These are phyloP conservation scores for Rutstroemia sp. DNA, from an alignment of 2,329 filamentous ascomycete species.

Conservation along the genomic window DNA sequence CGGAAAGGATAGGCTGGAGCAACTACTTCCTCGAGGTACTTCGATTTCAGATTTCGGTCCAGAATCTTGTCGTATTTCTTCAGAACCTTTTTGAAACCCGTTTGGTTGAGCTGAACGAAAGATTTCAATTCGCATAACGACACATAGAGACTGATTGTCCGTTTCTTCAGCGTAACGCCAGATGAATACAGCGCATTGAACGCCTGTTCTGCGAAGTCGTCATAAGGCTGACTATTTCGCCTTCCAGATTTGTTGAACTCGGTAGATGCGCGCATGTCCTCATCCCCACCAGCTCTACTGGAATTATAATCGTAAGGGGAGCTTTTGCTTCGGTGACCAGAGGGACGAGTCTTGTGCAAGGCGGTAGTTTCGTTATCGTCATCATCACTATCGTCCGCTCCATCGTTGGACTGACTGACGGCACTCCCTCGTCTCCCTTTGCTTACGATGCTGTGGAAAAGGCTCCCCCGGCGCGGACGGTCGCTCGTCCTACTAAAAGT, in stretches of 20 bases:
- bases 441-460: constrained; percentile 44
- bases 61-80: constrained; percentile 99
- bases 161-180: constrained; percentile 85
- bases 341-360: constrained; percentile 28
- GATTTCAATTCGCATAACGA: constrained; percentile 92
- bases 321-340: constrained; percentile 29
- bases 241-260: constrained; percentile 53
- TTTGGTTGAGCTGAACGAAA: constrained; percentile 91
- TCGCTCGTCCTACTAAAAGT: constrained; percentile 35
- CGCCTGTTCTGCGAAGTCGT: constrained; percentile 72
- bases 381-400: constrained; percentile 62
- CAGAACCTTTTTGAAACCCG: constrained; percentile 89
- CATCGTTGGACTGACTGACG: constrained; percentile 33
- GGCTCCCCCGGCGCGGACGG: constrained; percentile 38
- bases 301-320: constrained; percentile 17
- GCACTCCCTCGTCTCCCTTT: constrained; percentile 38
- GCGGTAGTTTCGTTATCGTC: constrained; percentile 51
- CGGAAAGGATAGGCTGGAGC: constrained; percentile 77
- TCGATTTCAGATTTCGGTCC: constrained; percentile 68
- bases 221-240: constrained; percentile 58
- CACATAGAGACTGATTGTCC: constrained; percentile 80
- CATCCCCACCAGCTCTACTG: constrained; percentile 23
- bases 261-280: constrained; percentile 55
- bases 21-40: constrained; percentile 69
- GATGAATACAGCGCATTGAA: constrained; percentile 60